phyloP scores from a whole-genome alignment of 352 stramenopile genomes.

The Phytophthora multivora region DNA sequence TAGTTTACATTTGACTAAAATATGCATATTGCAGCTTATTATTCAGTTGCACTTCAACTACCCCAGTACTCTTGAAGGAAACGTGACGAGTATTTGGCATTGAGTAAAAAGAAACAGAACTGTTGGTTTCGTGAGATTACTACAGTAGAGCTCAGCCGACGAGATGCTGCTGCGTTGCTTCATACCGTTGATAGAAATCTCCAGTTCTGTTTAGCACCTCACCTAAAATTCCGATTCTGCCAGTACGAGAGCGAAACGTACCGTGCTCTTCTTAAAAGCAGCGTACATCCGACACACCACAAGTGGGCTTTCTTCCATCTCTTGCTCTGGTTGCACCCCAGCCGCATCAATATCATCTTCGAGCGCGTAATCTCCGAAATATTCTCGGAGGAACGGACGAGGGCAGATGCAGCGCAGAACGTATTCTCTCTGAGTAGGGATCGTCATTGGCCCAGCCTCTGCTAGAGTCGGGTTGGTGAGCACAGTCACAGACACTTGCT shows the following conservation, averaged over 20 bases:
- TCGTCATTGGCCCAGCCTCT: slow-evolving; percentile 23
- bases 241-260: slow-evolving; percentile 74
- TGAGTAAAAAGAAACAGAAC: too few species aligned
- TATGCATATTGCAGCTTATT: too few species aligned
- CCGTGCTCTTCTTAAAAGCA: slow-evolving; percentile 73
- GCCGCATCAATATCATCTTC: slow-evolving; percentile 20
- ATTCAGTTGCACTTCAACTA: too few species aligned
- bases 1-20: too few species aligned
- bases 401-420: slow-evolving; percentile 77
- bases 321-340: slow-evolving; percentile 19
- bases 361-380: slow-evolving; percentile 26
- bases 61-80: too few species aligned
- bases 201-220: too few species aligned
- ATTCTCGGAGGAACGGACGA: slow-evolving; percentile 66
- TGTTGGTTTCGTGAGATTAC: too few species aligned
- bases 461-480: slow-evolving; percentile 48
- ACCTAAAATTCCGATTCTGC: slow-evolving; percentile 78
- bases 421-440: slow-evolving; percentile 70
- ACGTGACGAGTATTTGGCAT: too few species aligned
- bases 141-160: neutral
- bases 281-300: slow-evolving; percentile 86
- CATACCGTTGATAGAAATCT: neutral
- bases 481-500: slow-evolving; percentile 45
- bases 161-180: neutral
- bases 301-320: slow-evolving; percentile 60